Evolutionary conservation across 163 green algal genomes (phyloP).

Genomic region (Coccomyxa subellipsoidea): DNA sequence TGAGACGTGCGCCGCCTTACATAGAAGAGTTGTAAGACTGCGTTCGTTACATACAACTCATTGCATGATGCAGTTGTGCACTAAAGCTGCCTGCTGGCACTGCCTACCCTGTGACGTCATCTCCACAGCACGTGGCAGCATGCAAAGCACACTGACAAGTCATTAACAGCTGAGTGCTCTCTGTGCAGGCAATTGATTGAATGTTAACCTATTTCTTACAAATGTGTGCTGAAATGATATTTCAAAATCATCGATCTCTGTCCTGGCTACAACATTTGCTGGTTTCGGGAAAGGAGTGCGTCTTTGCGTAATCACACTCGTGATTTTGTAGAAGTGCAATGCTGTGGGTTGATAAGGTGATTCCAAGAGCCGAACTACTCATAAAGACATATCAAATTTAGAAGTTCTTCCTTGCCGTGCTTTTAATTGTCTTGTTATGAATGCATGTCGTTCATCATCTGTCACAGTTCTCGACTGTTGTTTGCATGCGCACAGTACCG

Average conservation of each 20-base stretch:
- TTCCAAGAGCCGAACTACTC: neutral
- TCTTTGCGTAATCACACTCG: neutral
- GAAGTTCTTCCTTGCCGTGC: neutral
- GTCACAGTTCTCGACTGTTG: neutral
- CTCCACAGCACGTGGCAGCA: neutral
- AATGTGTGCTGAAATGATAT: no score
- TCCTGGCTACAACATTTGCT: no score
- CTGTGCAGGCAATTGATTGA: no score
- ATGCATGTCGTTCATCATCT: no score
- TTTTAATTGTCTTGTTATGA: no score
- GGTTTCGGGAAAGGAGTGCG: neutral
- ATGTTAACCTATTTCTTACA: no score
- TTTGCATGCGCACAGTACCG: constrained; percentile 68
- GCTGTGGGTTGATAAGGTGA: constrained; percentile 89
- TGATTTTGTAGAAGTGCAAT: constrained; percentile 34
- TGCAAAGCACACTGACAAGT: neutral
- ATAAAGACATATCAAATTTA: neutral
- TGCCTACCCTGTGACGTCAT: no score
- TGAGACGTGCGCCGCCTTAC: neutral
- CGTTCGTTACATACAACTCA: no score
- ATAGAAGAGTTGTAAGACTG: neutral
- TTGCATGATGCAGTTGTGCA: no score
- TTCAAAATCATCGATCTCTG: no score
- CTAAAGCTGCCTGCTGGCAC: no score
- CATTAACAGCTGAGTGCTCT: no score